Evolutionary conservation across 768 basidiomycete species (phyloP), one percentile per base, ranked within the genome.

Genomic region (Favolaschia claudopus): DNA sequence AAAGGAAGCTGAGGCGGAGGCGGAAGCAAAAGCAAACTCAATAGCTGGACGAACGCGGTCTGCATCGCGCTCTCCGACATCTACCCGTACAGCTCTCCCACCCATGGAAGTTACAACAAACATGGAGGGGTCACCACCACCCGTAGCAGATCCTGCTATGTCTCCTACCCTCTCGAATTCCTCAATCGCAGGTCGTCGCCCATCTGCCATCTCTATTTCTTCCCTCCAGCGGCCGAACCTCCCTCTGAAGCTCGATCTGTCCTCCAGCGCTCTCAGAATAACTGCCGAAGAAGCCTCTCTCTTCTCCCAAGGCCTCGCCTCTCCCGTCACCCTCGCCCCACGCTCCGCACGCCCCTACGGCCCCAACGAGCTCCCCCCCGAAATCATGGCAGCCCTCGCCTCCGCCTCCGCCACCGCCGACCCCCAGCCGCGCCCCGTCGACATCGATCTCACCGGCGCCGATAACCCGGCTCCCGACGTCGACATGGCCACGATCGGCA

Each of bases 311-410:
- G 86, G 87, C 2, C 76, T 92, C 43, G 80, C 88, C 27, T 93
- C 91, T 7, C 92, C 92, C 7, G 92, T 93, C 29, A 91, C 88
- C 5, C 82, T 94, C 33, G 92, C 91, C 0, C 92, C 92, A 2
- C 89, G 86, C 67, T 91, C 92, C 6, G 89, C 89, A 42, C 84
- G 89, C 4, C 80, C 88, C 1, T 71, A 81, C 14, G 81, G 76
- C n/a, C 67, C 79, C 4, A 79, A 76, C 51, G 86, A 88, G 45
- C 82, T 87, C 49, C 79, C 85, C 24, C 79, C 86, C 4, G 89
- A 91, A 38, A 72, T 91, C 27, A 86, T 92, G 80, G 85, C 85
- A 4, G 83, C 88, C 3, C 82, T 88, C 56, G 80, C 80, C 7
- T 77, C 77, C 3, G 72, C 83, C 9, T 73, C 79, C 29, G 57